Evolutionary conservation across 2,329 filamentous ascomycete genomes (phyloP), one percentile per base, ranked within the genome.

Genomic region (Beauveria australis): DNA sequence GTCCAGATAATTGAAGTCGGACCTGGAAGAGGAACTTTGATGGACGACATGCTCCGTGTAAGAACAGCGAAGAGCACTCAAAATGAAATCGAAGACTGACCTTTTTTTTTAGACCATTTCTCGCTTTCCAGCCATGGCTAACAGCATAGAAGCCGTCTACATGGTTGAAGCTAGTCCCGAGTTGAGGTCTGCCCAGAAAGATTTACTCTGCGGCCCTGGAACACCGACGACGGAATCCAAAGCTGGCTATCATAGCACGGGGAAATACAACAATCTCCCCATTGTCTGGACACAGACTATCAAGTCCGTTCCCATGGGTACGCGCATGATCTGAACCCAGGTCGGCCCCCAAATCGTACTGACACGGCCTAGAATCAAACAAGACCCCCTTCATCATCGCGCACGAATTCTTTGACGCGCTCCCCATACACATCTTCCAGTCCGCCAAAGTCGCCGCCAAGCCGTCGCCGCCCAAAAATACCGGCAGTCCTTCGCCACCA

Each of bases 341-440:
- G 24, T 24, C 4, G 24, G 60, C 30, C 61, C 49, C 40, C 26
- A 47, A 28, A 48, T 9, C 12, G 19, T 6, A 37, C 41, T 51
- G 3, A 61, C 54, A 18, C 51, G 9, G 2, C 28, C 55, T 66
- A 87, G 86, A 84, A 63, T 75, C 85, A 24, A 80, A 82, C 63
- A 89, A 89, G 70, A 89, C 87, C 24, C 93, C 94, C 1, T 95
- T 97, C 73, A 96, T 99, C 63, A 84, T 97, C 53, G 94, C 94
- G 5, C 94, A 99, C 72, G 94, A 99, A 72, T 97, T 99, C 79
- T 99, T 99, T 76, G 94, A 99, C 67, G 94, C 94, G 2, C 86
- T 99, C 0, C 94, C 94, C 40, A 97, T 99, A 67, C 92, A 99
- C 73, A 87, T 91, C 63, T 99, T 99, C 72, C 89, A 97, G 73